Evolutionary conservation across 1,284 basidiomycete genomes (phyloP).

Genomic region (Inonotus obliquus): DNA sequence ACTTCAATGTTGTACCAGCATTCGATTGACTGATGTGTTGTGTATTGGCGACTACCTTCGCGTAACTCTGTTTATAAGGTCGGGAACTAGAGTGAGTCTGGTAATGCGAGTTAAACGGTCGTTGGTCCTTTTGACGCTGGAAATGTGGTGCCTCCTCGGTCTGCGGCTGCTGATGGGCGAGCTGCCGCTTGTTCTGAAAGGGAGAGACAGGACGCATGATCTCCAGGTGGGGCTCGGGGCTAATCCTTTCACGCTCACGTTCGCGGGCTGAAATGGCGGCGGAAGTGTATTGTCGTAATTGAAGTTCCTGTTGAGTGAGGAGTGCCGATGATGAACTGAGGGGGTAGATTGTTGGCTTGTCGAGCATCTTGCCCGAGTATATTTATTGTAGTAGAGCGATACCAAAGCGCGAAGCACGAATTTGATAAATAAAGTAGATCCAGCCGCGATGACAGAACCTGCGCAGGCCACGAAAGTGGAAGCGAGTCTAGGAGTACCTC

Average conservation of each 20-base stretch:
- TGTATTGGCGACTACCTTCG: neutral
- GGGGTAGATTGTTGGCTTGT: neutral
- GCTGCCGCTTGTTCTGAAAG: slow-evolving; percentile 12
- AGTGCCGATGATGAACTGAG: neutral
- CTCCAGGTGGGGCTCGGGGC: slow-evolving; percentile 15
- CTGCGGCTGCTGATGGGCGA: slow-evolving; percentile 7
- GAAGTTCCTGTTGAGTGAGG: neutral
- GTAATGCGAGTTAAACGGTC: neutral
- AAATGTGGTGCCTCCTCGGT: neutral
- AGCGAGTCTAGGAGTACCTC: neutral
- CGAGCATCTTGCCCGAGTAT: slow-evolving; percentile 1
- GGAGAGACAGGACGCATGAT: slow-evolving; percentile 18
- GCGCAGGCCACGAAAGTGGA: neutral
- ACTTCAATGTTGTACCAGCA: too few species aligned
- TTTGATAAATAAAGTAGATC: neutral
- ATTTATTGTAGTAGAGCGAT: neutral
- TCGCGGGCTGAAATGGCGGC: slow-evolving; percentile 12
- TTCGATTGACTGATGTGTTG: too few species aligned
- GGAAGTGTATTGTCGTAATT: neutral
- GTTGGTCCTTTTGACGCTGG: neutral
- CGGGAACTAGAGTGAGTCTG: slow-evolving; percentile 10
- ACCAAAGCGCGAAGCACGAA: neutral
- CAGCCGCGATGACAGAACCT: neutral
- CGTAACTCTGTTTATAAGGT: neutral
- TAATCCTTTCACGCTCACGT: slow-evolving; percentile 7